Percentiles rank a stretch among this genome's conserved stretches.
Conservation (phyloP, 441 rosid species). For the Pelargonium fulgidum region DNA sequence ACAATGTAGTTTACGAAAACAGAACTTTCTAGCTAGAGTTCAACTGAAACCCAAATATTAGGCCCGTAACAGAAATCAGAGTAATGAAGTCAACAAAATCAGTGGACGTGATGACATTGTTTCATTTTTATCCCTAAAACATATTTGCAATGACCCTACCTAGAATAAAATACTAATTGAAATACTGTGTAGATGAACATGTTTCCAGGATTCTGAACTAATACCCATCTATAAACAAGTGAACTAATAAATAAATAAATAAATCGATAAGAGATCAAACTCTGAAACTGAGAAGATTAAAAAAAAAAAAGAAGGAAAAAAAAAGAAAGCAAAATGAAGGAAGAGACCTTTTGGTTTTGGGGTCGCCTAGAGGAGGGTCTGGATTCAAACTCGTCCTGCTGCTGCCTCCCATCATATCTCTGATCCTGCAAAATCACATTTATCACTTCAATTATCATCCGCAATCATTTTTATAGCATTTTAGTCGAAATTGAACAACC, state of each 20-base stretch:
- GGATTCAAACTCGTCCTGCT: not conserved
- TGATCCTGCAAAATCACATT: not conserved
- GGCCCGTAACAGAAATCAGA: no score
- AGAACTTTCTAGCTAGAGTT: no score
- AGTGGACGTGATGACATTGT: no score
- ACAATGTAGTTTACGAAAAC: no score
- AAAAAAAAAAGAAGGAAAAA: not conserved
- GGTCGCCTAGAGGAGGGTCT: not conserved
- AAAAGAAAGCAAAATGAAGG: no score
- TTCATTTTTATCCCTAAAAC: no score
- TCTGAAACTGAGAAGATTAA: no score
- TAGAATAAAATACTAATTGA: no score
- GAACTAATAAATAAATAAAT: not conserved
- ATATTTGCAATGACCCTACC: no score
- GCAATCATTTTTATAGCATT: no score
- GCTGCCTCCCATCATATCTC: not conserved
- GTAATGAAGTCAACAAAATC: no score
- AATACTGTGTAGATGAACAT: not conserved
- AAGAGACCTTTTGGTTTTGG: not conserved
- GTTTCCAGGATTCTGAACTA: not conserved
- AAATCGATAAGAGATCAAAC: not conserved
- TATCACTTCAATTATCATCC: not conserved
- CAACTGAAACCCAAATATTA: no score
- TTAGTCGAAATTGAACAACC: not conserved
- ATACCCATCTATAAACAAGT: not conserved